Evolutionary conservation across 805 yeast species (phyloP).

Genomic region (Cyberlindnera xylosilytica): DNA sequence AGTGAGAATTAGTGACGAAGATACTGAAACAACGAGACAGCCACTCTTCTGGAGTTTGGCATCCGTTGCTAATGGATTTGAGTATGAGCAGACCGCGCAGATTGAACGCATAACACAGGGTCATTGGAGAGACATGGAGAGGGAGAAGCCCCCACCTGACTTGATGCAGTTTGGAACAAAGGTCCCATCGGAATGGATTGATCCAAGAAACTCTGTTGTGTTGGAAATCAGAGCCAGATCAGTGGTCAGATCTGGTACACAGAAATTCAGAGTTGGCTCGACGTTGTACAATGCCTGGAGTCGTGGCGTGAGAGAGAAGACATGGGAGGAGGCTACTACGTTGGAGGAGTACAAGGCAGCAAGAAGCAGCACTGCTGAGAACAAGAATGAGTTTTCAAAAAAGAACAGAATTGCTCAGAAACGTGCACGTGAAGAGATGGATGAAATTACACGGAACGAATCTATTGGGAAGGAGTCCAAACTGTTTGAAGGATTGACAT

Average conservation of each 20-base stretch:
- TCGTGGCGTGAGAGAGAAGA: constrained; percentile 68
- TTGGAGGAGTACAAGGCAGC: constrained; percentile 48
- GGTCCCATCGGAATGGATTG: constrained; percentile 72
- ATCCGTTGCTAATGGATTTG: constrained; percentile 81
- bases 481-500: constrained; percentile 44
- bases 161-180: constrained; percentile 54
- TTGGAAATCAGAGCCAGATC: constrained; percentile 82
- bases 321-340: constrained; percentile 51
- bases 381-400: constrained; percentile 26
- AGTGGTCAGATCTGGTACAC: constrained; percentile 46
- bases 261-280: constrained; percentile 57
- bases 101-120: constrained; percentile 50
- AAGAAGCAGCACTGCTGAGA: constrained; percentile 24
- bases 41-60: constrained; percentile 62
- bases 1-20: constrained; percentile 43
- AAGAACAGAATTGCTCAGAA: constrained; percentile 21
- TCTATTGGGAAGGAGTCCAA: constrained; percentile 24
- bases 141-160: constrained; percentile 39
- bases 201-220: constrained; percentile 74
- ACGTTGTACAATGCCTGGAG: constrained; percentile 80
- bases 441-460: constrained; percentile 25
- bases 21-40: constrained; percentile 17
- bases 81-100: constrained; percentile 58
- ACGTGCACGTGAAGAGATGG: constrained; percentile 18
- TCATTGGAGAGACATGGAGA: constrained; percentile 62